phyloP scores from a whole-genome alignment of 495 filamentous ascomycete genomes.

The Talaromyces nanjingensis region DNA sequence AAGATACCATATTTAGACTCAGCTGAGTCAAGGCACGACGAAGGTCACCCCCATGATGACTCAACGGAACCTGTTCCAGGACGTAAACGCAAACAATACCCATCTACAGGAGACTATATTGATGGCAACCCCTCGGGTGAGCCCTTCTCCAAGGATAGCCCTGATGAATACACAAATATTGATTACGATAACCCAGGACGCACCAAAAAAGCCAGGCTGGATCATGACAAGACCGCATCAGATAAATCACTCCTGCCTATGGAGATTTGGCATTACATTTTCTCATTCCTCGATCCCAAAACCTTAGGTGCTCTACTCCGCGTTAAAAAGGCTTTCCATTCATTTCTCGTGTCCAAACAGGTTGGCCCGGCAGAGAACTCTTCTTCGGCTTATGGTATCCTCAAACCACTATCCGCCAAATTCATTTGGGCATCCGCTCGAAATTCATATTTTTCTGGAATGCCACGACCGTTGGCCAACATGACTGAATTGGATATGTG shows the following conservation, averaged over 20 bases:
- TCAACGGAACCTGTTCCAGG: not conserved
- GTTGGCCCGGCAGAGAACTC: constrained; percentile 1
- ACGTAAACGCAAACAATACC: constrained; percentile 8
- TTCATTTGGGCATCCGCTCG: constrained; percentile 40
- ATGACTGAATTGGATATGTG: constrained; percentile 43
- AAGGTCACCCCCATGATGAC: not conserved
- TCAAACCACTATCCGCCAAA: constrained; percentile 29
- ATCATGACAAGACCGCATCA: not conserved
- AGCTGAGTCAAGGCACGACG: not conserved
- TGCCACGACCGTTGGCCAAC: constrained; percentile 38
- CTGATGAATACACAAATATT: not conserved
- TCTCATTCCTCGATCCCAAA: constrained; percentile 24
- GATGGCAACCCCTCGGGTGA: not conserved
- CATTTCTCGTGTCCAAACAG: constrained; percentile 24
- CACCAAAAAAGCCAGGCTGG: constrained; percentile 2
- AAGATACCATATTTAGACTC: not conserved
- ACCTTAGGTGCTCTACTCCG: constrained; percentile 22
- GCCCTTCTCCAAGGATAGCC: not conserved
- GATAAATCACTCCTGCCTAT: constrained; percentile 19
- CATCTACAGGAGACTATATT: not conserved
- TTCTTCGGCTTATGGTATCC: constrained; percentile 15
- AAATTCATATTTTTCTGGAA: constrained; percentile 27
- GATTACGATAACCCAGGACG: not conserved
- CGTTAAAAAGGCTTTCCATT: constrained; percentile 24
- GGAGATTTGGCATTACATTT: constrained; percentile 28